Base-by-base conservation (phyloP, 2,329 filamentous ascomycete species). In the Pestalotiopsis sp. region DNA sequence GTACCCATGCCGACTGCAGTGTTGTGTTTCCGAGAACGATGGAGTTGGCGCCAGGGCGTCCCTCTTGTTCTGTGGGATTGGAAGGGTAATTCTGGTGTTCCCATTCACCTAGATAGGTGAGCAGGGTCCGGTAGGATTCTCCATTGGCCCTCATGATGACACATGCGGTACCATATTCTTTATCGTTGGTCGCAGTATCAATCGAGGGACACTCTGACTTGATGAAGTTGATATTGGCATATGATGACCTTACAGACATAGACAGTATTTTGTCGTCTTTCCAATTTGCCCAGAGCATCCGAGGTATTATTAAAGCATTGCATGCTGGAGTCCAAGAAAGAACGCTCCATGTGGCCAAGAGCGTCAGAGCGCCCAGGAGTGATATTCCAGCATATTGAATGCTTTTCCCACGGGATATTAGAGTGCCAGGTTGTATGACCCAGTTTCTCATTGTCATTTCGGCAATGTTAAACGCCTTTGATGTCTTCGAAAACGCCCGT, bases 391-490 rank as follows among this genome's bases (percentile, higher is more conserved):
- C 62, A 3, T 64, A 23, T 13, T 39, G 27, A 31, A 31, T 1
- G 27, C 27, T 27, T 27, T 3, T 27, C 27, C 27, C 27, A 27
- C 27, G 27, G 1, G 27, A 31, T 31, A 31, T 31, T 0, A 31
- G 27, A 31, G 27, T 25, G 17, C 62, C 62, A 4, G 62, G 62
- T 0, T 64, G 62, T 1, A 38, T 55, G 3, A 64, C 62, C 62
- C 62, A 64, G 20, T 64, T 64, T 0, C 62, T 38, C 62, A 64
- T 64, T 2, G 62, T 64, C n/a, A 64, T 31, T 39, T 64, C 62
- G 4, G 62, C 62, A 52, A 64, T 52, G 38, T 64, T 64, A 2
- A 64, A 38, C 2, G 62, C 62, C n/a, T 64, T 64, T 13, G 62
- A 64, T 13, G 38, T 49, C 23, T 52, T 45, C 5, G 62, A 45